Base-by-base conservation (phyloP, 345 rosid species). In the Hibiscus trionum region DNA sequence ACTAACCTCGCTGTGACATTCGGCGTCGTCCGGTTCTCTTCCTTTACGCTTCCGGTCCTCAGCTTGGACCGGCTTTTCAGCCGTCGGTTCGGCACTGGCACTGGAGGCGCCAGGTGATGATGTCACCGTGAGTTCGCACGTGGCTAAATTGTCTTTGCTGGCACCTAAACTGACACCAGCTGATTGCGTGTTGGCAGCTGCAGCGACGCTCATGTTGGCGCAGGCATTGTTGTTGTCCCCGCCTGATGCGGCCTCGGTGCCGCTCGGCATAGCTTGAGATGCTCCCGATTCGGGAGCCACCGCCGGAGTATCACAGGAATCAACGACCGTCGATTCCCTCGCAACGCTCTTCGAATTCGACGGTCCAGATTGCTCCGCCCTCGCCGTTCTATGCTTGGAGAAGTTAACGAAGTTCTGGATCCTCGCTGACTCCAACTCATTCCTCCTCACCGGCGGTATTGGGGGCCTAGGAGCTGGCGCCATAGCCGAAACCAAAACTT, bases 31-130 rank as follows among this genome's bases (percentile, higher is more conserved):
- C 26, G 49, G 44, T 78, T 88, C 95, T 49, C 80, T 79, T 52
- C 84, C 96, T 65, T 88, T 90, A 15, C 96, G 88, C 80, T 91
- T 94, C 66, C 87, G 86, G 44, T 86, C 87, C 37, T 82, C 90
- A 12, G 75, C 50, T 69, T 81, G 71, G 75, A 73, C 75, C 63
- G 78, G 66, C 78, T 75, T 75, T 66, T 76, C 82, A 65, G 78
- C 33, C 52, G 71, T 17, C 47, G 78, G 88, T 74, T 84, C 88
- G 0, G 85, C 61, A 24, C 61, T 57, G 17, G 59, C 81, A 70
- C 89, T 91, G 3, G 94, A 88, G 44, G 75, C 79, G 8, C 81
- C 81, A 0, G 93, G 84, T 1, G 88, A 84, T 10, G 90, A 87
- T 47, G 88, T 75, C 69, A 75, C 86, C 2, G 80, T 79, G 75